A percentile compares a stretch with the other conserved stretches of the same genome.
These are phyloP conservation scores for Talaromyces amestolkiae DNA, from an alignment of 2,329 filamentous ascomycete species.

Conservation along the genomic window DNA sequence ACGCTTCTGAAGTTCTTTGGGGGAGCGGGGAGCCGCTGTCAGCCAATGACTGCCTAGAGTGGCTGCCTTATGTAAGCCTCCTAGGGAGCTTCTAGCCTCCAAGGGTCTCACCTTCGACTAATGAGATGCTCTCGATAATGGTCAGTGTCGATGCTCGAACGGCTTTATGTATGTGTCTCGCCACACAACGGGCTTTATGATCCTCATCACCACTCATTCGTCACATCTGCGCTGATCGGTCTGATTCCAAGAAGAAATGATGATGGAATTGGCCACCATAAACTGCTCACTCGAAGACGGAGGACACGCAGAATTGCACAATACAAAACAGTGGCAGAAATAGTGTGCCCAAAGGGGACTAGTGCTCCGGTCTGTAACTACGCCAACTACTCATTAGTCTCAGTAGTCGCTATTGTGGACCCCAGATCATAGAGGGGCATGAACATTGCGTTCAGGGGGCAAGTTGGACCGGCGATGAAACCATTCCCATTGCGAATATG, in stretches of 20 bases:
- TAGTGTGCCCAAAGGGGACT: not conserved
- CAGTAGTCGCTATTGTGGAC: not conserved
- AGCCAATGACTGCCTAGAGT: slow-evolving; percentile 1
- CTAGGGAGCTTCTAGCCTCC: not conserved
- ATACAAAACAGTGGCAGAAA: slow-evolving; percentile 6
- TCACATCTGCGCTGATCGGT: not conserved
- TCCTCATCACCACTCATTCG: not conserved
- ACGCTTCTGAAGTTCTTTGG: not conserved
- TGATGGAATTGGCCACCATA: not conserved
- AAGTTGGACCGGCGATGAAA: not conserved
- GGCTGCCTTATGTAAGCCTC: slow-evolving; percentile 3
- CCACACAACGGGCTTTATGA: not conserved
- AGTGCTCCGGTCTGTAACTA: slow-evolving; percentile 3
- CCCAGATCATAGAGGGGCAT: slow-evolving; percentile 7
- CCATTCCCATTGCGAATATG: not conserved
- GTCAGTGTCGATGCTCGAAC: not conserved
- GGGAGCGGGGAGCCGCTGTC: slow-evolving; percentile 3
- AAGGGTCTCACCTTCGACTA: not conserved
- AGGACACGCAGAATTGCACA: not conserved
- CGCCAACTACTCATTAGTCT: not conserved
- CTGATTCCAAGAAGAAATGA: not conserved
- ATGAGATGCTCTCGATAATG: not conserved
- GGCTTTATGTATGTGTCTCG: not conserved
- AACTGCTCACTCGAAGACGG: not conserved
- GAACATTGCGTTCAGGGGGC: slow-evolving; percentile 2